Evolutionary conservation across 2,329 filamentous ascomycete genomes (phyloP).

Genomic region (Macrophomina tecta): DNA sequence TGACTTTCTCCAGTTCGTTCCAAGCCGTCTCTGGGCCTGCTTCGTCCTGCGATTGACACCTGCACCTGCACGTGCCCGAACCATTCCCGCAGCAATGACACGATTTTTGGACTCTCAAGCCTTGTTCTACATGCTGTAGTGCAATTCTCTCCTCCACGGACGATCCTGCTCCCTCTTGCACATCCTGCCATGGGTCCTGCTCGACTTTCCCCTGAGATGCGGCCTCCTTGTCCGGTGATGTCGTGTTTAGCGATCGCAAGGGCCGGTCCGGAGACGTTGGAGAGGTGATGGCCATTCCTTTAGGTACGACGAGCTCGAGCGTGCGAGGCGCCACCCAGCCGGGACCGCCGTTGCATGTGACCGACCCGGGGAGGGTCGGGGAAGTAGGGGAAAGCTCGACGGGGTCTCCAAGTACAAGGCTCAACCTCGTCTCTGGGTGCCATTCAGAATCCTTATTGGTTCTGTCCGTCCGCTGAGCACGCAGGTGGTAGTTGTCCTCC

Average conservation of each 20-base stretch:
- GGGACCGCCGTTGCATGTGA: neutral
- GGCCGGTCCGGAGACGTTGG: neutral
- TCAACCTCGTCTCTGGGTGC: neutral
- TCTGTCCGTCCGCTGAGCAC: too few species aligned
- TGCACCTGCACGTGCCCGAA: neutral
- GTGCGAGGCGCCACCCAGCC: neutral
- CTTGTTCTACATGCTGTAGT: neutral
- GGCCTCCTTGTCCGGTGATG: neutral
- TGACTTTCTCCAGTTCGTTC: neutral
- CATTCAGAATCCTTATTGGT: neutral
- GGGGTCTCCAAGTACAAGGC: neutral
- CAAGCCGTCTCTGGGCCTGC: neutral
- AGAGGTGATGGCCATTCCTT: neutral
- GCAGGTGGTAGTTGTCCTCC: too few species aligned
- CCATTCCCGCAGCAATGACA: too few species aligned
- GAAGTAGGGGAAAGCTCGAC: neutral
- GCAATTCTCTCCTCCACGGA: too few species aligned
- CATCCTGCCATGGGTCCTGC: too few species aligned
- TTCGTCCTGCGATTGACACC: too few species aligned
- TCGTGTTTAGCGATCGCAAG: neutral
- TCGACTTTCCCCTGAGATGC: neutral
- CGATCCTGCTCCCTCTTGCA: too few species aligned
- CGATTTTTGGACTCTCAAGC: neutral
- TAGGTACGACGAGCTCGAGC: neutral
- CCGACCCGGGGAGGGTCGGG: neutral